A percentile compares a stretch with the other conserved stretches of the same genome.
These are phyloP conservation scores for Ustilago hordei DNA, from an alignment of 1,284 basidiomycete genomes.

Conservation along the genomic window DNA sequence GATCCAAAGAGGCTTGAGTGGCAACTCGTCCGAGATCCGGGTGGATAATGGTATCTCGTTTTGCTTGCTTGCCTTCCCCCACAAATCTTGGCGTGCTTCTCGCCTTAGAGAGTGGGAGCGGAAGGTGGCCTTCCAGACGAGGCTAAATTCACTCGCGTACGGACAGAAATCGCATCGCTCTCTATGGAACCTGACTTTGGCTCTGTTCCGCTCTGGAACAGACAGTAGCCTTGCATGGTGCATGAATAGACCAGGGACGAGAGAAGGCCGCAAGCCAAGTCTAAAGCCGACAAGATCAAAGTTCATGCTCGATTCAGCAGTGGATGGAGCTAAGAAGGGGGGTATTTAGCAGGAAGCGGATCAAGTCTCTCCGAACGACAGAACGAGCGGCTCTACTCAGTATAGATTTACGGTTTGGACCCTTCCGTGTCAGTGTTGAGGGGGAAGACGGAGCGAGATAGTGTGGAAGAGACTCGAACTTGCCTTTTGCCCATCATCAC, in stretches of 20 bases:
- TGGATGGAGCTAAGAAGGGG: background rate
- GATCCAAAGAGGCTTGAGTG: background rate
- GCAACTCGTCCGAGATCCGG: background rate
- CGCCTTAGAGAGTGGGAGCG: background rate
- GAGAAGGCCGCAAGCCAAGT: background rate
- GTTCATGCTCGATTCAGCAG: background rate
- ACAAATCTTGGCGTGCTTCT: background rate
- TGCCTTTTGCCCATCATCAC: background rate
- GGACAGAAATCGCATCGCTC: background rate
- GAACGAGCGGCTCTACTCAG: background rate
- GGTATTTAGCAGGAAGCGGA: background rate
- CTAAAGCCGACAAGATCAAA: background rate
- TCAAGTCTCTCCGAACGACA: constrained; percentile 2
- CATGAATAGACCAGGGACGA: constrained; percentile 14
- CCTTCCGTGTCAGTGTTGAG: constrained; percentile 1
- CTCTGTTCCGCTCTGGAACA: background rate
- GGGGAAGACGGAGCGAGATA: constrained; percentile 1
- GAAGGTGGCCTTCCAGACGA: background rate
- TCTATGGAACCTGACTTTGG: background rate
- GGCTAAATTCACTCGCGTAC: background rate
- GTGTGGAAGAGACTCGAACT: background rate
- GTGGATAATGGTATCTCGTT: background rate
- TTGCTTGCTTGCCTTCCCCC: background rate
- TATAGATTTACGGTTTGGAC: constrained; percentile 5
- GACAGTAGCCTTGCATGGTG: constrained; percentile 3